Evolutionary conservation across 345 rosid genomes (phyloP).

Genomic region (Corchorus capsularis): DNA sequence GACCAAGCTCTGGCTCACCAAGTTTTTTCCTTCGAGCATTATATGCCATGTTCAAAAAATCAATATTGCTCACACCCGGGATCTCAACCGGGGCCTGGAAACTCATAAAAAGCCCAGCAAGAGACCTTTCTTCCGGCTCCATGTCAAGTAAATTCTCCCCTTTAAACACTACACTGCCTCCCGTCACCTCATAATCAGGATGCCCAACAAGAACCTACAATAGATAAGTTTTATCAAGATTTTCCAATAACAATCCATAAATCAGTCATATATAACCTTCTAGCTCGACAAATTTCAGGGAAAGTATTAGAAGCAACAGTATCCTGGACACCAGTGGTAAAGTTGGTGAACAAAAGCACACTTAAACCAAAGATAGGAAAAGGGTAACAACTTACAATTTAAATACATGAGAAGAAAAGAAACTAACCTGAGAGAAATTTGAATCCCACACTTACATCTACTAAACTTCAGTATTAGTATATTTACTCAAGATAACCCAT

Average conservation of each 20-base stretch:
- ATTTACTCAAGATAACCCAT: background rate
- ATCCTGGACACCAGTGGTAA: no score
- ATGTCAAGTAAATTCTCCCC: slow-evolving; percentile 82
- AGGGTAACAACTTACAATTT: no score
- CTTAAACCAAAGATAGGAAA: no score
- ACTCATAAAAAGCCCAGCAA: slow-evolving; percentile 96
- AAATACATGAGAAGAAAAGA: no score
- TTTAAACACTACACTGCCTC: slow-evolving; percentile 80
- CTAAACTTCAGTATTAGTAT: no score
- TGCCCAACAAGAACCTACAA: slow-evolving; percentile 93
- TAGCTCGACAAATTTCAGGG: background rate
- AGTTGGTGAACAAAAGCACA: no score
- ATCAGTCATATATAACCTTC: background rate
- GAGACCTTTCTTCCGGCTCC: slow-evolving; percentile 95
- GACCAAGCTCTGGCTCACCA: slow-evolving; percentile 81
- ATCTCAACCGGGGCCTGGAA: slow-evolving; percentile 91
- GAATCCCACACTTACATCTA: no score
- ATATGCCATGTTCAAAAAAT: slow-evolving; percentile 92
- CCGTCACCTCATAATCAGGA: slow-evolving; percentile 92
- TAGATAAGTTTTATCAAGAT: background rate
- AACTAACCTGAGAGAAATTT: no score
- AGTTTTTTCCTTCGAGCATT: slow-evolving; percentile 86
- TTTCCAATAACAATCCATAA: background rate
- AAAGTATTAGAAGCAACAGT: background rate
- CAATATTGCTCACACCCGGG: slow-evolving; percentile 89